A percentile compares a stretch with the other conserved stretches of the same genome.
Conservation (phyloP, 2,329 filamentous ascomycete genomes). For the Cephalotrichum gorgonifer region DNA sequence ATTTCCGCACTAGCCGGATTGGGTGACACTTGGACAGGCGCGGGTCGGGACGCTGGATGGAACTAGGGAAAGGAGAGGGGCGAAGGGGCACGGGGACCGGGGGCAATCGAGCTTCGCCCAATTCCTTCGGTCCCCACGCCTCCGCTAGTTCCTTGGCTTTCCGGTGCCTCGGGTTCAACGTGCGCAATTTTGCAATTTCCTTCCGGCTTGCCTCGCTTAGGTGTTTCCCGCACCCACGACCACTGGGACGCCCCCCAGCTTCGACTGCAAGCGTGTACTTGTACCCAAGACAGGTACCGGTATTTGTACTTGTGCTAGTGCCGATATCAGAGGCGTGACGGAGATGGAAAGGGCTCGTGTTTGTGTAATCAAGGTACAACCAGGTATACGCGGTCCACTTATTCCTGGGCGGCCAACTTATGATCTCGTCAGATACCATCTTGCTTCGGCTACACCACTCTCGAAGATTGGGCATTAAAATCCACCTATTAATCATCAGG, state of each 20-base stretch:
- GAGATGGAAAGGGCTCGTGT: background rate
- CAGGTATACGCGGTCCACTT: no score
- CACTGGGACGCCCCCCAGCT: background rate
- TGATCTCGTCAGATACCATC: no score
- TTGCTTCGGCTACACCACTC: no score
- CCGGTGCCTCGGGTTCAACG: background rate
- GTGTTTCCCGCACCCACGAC: background rate
- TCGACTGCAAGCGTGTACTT: no score
- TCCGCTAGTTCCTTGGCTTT: background rate
- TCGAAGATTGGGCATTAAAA: no score
- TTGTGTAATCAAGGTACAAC: background rate
- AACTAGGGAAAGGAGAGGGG: background rate
- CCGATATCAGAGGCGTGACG: background rate
- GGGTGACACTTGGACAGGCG: background rate
- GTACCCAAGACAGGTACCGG: background rate
- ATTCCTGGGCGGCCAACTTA: no score
- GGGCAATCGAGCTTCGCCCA: no score
- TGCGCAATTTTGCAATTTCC: background rate
- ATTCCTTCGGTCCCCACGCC: background rate
- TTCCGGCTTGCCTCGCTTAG: no score
- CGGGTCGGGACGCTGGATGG: background rate
- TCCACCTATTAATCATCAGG: no score
- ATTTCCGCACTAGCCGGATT: background rate
- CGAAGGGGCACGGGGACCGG: background rate
- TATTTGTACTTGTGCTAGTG: background rate